Base-by-base conservation (phyloP, 345 rosid genomes). In the Citrus australasica region DNA sequence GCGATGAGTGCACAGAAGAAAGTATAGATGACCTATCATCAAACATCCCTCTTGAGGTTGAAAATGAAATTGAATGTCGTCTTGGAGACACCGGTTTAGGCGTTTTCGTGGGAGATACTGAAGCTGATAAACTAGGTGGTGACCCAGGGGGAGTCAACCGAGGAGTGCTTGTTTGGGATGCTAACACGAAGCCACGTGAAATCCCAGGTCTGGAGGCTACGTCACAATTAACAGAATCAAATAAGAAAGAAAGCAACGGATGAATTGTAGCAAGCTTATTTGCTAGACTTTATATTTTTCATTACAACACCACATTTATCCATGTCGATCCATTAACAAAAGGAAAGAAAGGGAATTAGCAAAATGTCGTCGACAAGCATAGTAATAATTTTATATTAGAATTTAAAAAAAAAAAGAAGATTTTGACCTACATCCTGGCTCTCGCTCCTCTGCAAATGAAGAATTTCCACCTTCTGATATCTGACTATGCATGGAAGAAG, bases 71-170 rank as follows among this genome's bases (percentile, higher is more conserved):
- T 55, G 98, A 84, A 71, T 87, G 88, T 32, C 98, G 92, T 80
- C 88, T 90, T 61, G 98, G 97, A 58, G 98, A 93, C 55, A 77
- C 81, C 30, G 98, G 94, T 79, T 90, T 93, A 14, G 97, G 92
- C 6, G 91, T 88, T 74, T 86, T 86, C 21, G 88, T 88, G 10
- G 99, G 99, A 59, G 99, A 89, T 74, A 83, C 88, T 42, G 96
- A 84, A 80, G 99, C 97, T 19, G 98, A 95, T 25, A 87, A 59
- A 62, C 83, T 87, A 14, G 98, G 92, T 74, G 98, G 99, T n/a
- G 97, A 87, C 68, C 87, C 91, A 32, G 93, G 97, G 71, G 98
- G 98, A 76, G 98, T 93, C 78, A 93, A 73, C 85, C 83, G 82
- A 21, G 98, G 97, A 7, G 98, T 91, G 84, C 80, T 83, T 74